Evolutionary conservation across 345 rosid genomes (phyloP), one percentile per base, ranked within the genome.

Genomic region (Streptanthus diversifolius): DNA sequence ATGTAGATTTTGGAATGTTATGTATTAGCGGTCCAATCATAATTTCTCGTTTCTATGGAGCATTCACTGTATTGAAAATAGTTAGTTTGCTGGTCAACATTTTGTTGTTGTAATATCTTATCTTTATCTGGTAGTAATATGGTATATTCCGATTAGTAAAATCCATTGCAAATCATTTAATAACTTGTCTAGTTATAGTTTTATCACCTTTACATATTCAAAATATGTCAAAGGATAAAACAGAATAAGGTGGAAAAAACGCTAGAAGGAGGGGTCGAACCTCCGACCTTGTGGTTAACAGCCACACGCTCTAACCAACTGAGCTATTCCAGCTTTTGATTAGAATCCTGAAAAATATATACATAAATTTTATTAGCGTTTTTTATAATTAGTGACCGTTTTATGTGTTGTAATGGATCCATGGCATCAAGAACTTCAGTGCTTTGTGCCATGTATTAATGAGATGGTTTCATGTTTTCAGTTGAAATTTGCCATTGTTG

Each of bases 241-340:
- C 2, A 27, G 3, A 35, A 36, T 1, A 37, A 9, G 4, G 14
- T 0, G 5, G 0, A 0, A 2, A 21, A 35, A 36, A 2, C 72
- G 78, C 78, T 74, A 74, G 79, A 75, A 75, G 74, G 79, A 86
- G 88, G 89, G 89, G 67, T 85, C 71, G 90, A 91, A 91, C 90
- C 91, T 86, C 85, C 90, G 85, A 86, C 91, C 90, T 89, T 91
- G 88, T 85, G 89, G 93, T 87, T 88, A 87, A 84, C 86, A 84
- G 88, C 91, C 86, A 86, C 87, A 88, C 88, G 90, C 88, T 86
- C 89, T 90, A 88, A 76, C 93, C 96, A 82, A 78, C 89, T 89
- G 93, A 91, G 86, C 89, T 86, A 89, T 68, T 89, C 91, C 88
- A 84, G 90, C 87, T 7, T 45, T 14, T 29, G 68, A 11, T 7